Percentiles rank a stretch among this genome's conserved stretches.
phyloP scores from a whole-genome alignment of 805 yeast genomes.

The Starmerella riodocensis region DNA sequence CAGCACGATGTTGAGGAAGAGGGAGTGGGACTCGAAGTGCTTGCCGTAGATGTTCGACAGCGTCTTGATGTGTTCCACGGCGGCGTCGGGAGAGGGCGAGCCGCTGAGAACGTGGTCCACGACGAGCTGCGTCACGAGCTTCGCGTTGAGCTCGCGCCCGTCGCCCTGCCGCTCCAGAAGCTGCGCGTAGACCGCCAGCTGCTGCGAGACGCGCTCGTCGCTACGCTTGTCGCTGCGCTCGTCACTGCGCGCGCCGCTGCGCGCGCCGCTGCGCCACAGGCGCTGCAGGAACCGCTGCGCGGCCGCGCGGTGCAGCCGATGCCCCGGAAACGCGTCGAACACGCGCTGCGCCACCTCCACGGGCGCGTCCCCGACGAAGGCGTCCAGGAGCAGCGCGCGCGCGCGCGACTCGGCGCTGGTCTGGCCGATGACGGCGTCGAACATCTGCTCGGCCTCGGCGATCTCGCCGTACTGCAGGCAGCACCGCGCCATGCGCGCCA shows the following conservation, averaged over 20 bases:
- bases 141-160: constrained; percentile 14
- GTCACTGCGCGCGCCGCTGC: no score
- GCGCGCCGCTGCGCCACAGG: constrained; percentile 6
- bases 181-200: constrained; percentile 11
- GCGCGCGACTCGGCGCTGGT: constrained; percentile 1
- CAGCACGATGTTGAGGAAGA: constrained; percentile 19
- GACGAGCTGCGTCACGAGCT: constrained; percentile 14
- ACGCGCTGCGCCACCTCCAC: constrained; percentile 9
- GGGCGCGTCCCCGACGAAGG: constrained; percentile 23
- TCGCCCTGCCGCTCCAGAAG: constrained; percentile 14
- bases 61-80: constrained; percentile 3
- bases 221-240: no score
- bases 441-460: constrained; percentile 10
- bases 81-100: background rate
- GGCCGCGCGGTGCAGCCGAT: constrained; percentile 18
- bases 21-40: constrained; percentile 3
- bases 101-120: constrained; percentile 12
- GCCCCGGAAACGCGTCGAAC: constrained; percentile 6
- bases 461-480: constrained; percentile 8
- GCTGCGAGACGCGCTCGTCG: constrained; percentile 3
- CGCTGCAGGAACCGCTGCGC: constrained; percentile 16
- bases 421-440: background rate
- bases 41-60: constrained; percentile 11
- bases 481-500: constrained; percentile 17
- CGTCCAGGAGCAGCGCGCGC: constrained; percentile 11